Conservation (phyloP, 805 yeast species). For the Candida montana region DNA sequence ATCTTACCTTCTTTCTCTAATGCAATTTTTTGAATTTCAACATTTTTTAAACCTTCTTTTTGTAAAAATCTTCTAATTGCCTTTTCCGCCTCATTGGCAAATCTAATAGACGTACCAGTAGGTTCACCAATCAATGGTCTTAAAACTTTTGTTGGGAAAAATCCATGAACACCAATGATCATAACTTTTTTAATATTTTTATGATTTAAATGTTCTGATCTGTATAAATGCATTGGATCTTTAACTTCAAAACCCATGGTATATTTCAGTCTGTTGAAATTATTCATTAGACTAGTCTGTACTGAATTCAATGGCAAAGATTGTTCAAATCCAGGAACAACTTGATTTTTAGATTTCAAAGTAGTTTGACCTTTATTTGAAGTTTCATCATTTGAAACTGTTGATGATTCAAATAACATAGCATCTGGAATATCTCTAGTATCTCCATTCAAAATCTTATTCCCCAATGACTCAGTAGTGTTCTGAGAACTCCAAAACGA, state of each 20-base stretch:
- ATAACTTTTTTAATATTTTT: conserved; percentile 50
- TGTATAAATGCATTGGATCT: conserved; percentile 24
- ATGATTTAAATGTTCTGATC: conserved; percentile 13
- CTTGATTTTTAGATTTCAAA: conserved; percentile 13
- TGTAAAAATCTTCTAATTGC: conserved; percentile 66
- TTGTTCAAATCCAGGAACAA: conserved; percentile 23
- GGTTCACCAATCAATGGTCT: conserved; percentile 92
- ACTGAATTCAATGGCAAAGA: conserved; percentile 20
- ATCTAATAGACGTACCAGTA: conserved; percentile 88
- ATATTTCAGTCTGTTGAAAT: conserved; percentile 20
- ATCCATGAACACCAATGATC: conserved; percentile 93
- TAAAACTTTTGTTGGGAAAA: conserved; percentile 82
- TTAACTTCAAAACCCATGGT: conserved; percentile 23
- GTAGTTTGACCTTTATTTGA: conserved; percentile 2
- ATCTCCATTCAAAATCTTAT: conserved; percentile 14
- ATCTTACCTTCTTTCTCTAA: conserved; percentile 91
- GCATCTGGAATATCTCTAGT: conserved; percentile 17
- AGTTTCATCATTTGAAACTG: conserved; percentile 3
- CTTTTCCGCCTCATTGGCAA: conserved; percentile 84
- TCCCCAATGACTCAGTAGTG: conserved; percentile 8
- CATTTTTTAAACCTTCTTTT: conserved; percentile 32
- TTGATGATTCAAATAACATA: conserved; percentile 20
- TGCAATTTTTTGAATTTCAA: conserved; percentile 79
- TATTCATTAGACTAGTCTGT: conserved; percentile 15
- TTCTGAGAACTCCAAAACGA: conserved; percentile 21